Conservation (phyloP, 495 filamentous ascomycete genomes). For the Penicillium bovifimosum region DNA sequence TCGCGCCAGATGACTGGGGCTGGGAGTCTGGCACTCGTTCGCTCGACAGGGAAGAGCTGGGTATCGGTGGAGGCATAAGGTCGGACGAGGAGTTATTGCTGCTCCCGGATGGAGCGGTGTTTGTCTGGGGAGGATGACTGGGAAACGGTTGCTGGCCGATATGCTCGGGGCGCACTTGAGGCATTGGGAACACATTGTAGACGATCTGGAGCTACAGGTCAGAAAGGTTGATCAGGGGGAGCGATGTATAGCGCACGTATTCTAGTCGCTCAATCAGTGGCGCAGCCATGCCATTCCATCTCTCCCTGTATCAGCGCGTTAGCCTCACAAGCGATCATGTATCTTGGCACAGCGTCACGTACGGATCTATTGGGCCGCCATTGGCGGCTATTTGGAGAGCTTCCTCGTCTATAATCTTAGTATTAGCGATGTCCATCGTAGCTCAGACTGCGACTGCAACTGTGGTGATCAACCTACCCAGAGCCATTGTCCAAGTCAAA, state of each 20-base stretch:
- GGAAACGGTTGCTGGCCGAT: slow-evolving; percentile 19
- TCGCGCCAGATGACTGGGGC: slow-evolving; percentile 36
- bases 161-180: slow-evolving; percentile 32
- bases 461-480: slow-evolving; percentile 26
- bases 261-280: slow-evolving; percentile 49
- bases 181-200: slow-evolving; percentile 49
- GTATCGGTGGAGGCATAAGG: slow-evolving; percentile 25
- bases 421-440: slow-evolving; percentile 1
- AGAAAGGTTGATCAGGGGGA: slow-evolving; percentile 1
- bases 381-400: slow-evolving; percentile 57
- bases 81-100: slow-evolving; percentile 45
- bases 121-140: slow-evolving; percentile 32
- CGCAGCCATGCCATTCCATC: slow-evolving; percentile 50
- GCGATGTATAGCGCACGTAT: slow-evolving; percentile 34
- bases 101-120: slow-evolving; percentile 27
- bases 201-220: slow-evolving; percentile 39
- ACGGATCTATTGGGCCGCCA: slow-evolving; percentile 68
- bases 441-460: background rate
- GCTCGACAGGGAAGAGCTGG: slow-evolving; percentile 32
- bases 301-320: slow-evolving; percentile 38
- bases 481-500: slow-evolving; percentile 28
- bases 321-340: slow-evolving; percentile 15
- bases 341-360: slow-evolving; percentile 23
- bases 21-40: slow-evolving; percentile 44
- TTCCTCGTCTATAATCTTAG: slow-evolving; percentile 47